These are phyloP conservation scores for Xanthoceras sorbifolium DNA, from an alignment of 345 rosid genomes.

Conservation along the genomic window DNA sequence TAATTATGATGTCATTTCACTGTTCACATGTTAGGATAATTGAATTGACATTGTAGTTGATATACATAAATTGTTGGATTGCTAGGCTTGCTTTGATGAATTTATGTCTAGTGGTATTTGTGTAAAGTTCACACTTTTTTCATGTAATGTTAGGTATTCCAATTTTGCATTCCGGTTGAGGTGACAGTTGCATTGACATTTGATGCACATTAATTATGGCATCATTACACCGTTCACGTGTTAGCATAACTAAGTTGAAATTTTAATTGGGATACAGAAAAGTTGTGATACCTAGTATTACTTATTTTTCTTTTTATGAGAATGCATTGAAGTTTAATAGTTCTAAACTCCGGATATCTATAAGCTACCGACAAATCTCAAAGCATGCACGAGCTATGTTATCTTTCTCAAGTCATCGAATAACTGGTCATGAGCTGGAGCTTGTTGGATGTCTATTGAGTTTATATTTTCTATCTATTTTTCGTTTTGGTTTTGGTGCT, in stretches of 20 bases:
- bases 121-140: neutral
- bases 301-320: no score
- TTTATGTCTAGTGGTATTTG: neutral
- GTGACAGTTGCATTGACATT: no score
- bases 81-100: neutral
- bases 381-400: neutral
- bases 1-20: no score
- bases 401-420: neutral
- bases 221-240: neutral
- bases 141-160: neutral
- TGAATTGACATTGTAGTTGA: no score
- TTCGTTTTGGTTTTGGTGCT: neutral
- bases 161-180: no score
- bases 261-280: neutral
- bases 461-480: neutral
- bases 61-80: neutral
- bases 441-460: conserved; percentile 29
- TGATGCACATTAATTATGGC: neutral
- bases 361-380: neutral
- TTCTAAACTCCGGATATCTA: neutral
- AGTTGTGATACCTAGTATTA: no score
- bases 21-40: no score
- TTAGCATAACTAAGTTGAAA: neutral
- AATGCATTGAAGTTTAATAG: neutral
- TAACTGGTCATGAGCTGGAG: conserved; percentile 28